Evolutionary conservation across 768 basidiomycete genomes (phyloP), one percentile per base, ranked within the genome.

Genomic region (Lenzites betulinus): DNA sequence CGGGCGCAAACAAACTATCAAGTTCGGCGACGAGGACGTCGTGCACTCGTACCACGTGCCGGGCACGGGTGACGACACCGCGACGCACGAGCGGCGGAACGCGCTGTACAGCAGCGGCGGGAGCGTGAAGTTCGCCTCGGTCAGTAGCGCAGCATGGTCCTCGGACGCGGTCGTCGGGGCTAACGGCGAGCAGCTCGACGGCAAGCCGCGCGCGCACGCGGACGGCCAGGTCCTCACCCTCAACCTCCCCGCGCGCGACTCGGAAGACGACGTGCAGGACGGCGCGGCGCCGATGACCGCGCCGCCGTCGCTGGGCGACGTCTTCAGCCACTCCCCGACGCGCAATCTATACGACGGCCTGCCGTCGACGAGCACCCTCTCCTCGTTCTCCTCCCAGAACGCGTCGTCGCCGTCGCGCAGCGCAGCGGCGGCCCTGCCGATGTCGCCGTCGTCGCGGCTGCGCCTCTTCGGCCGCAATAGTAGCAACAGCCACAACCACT

Each of bases 11-110:
- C 82, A 85, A 52, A 83, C 87, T 39, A 86, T 94, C 81, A 93
- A 92, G 70, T 94, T 93, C 65, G 89, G 83, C 43, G 78, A 78
- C 30, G 78, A 88, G 67, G 90, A 92, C 58, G 68, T 92, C 13
- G 84, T 92, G 43, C 90, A 93, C 70, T 83, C 84, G 56, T 93
- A 93, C 69, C 82, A 80, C 23, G 52, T 63, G n/a, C 64, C 67
- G 18, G 70, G 73, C 23, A 55, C 65, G 36, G 64, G 70, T 12
- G 69, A 63, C 64, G 67, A 60, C 63, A 62, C 47, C 16, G 69
- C 72, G 33, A 69, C 63, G 20, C 71, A 72, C 47, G 69, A 72
- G 51, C 67, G 62, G 25, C 39, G 69, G n/a, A 65, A 59, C 39
- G 65, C 64, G 52, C 58, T 60, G 46, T 51, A 67, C 55, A 54